Conservation (phyloP, 1,139 yeast species). For the Yarrowia galli region DNA sequence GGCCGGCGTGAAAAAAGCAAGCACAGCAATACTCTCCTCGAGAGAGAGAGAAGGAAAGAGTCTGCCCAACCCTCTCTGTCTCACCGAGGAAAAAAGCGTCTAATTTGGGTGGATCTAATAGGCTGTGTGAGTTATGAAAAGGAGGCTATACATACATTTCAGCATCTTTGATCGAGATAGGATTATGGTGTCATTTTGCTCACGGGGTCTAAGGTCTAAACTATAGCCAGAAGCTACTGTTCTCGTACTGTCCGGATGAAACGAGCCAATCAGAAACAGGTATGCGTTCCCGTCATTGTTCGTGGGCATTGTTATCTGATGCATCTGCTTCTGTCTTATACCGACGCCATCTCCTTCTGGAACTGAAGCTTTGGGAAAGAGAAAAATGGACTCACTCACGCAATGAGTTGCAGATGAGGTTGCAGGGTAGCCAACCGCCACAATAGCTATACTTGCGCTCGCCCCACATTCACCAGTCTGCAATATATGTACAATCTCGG, state of each 20-base stretch:
- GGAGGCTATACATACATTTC: not conserved
- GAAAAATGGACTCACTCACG: no score
- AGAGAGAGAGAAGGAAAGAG: no score
- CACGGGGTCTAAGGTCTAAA: not conserved
- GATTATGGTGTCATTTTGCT: constrained; percentile 1
- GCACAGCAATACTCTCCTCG: not conserved
- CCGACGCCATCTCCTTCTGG: constrained; percentile 1
- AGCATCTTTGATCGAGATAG: not conserved
- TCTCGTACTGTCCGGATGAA: no score
- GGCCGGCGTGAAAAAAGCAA: not conserved
- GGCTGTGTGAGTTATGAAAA: not conserved
- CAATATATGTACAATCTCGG: not conserved
- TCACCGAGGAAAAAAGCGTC: not conserved
- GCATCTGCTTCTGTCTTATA: not conserved
- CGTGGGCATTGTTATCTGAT: constrained; percentile 15
- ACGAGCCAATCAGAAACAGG: not conserved
- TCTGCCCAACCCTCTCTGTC: no score
- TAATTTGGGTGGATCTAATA: constrained; percentile 9
- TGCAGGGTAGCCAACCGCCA: no score
- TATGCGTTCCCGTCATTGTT: not conserved
- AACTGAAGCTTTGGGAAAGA: not conserved
- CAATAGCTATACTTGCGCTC: not conserved
- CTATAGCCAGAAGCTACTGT: not conserved
- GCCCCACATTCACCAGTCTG: not conserved
- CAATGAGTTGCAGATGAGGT: no score